phyloP scores from a whole-genome alignment of 768 basidiomycete genomes.

The Auricularia cornea region DNA sequence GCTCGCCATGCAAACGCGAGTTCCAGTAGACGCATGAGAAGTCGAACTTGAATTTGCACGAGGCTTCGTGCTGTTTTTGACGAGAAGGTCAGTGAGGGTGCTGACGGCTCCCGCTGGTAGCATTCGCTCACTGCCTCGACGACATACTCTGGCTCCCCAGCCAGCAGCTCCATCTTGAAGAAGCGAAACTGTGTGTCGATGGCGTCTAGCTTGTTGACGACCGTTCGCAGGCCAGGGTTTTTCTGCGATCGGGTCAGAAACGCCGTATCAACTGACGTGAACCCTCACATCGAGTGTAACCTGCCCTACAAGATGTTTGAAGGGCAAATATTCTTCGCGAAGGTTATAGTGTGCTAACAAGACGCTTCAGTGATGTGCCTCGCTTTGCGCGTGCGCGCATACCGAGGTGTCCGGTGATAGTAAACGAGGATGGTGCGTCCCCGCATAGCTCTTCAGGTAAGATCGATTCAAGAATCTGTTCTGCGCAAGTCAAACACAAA shows the following conservation, averaged over 20 bases:
- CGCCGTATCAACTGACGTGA: too few species aligned
- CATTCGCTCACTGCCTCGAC: constrained; percentile 67
- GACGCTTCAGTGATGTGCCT: too few species aligned
- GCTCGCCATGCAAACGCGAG: constrained; percentile 87
- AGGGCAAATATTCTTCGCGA: constrained; percentile 83
- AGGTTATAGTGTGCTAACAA: constrained; percentile 94
- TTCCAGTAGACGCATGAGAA: constrained; percentile 98
- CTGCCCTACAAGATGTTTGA: constrained; percentile 84
- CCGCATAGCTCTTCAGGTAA: constrained; percentile 72
- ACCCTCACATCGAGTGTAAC: constrained; percentile 77
- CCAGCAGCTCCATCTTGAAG: constrained; percentile 94
- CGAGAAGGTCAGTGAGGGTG: neutral
- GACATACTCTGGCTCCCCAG: constrained; percentile 78
- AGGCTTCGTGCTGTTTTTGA: constrained; percentile 59
- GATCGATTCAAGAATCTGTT: constrained; percentile 74
- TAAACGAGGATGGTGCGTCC: constrained; percentile 80
- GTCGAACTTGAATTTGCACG: constrained; percentile 86
- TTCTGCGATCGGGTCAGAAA: constrained; percentile 51
- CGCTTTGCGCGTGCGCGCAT: too few species aligned
- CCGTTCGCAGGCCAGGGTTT: constrained; percentile 73
- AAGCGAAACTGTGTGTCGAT: constrained; percentile 85
- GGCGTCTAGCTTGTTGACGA: constrained; percentile 88
- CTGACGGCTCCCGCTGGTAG: neutral
- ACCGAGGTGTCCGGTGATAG: constrained; percentile 89
- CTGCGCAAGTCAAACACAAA: constrained; percentile 28